A percentile compares a stretch with the other conserved stretches of the same genome.
Conservation (phyloP, 164 flowering plant genomes). For the Vitis labrusca region DNA sequence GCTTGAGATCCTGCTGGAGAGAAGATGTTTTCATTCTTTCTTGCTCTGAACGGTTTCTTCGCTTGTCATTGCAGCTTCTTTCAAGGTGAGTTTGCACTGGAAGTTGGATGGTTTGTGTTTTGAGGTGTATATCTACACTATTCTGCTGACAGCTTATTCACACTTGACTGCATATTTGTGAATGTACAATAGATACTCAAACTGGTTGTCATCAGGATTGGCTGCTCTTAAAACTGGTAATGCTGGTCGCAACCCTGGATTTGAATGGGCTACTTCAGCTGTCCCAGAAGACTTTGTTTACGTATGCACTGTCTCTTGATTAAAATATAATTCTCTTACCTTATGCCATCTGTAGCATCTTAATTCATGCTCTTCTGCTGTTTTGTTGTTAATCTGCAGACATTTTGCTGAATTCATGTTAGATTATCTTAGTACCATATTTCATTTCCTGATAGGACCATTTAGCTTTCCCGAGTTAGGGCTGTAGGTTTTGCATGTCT, state of each 20-base stretch:
- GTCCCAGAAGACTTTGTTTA: constrained; percentile 78
- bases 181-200: constrained; percentile 53
- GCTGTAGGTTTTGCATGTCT: not conserved
- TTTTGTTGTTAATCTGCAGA: not conserved
- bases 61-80: constrained; percentile 88
- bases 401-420: not conserved
- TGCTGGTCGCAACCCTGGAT: constrained; percentile 46
- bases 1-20: constrained; percentile 89
- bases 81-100: constrained; percentile 55
- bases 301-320: constrained; percentile 39
- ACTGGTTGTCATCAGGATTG: constrained; percentile 81
- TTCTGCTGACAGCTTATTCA: not conserved
- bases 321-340: not conserved
- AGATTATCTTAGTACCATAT: too few species aligned
- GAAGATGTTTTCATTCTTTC: constrained; percentile 83
- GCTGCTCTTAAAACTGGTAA: constrained; percentile 60
- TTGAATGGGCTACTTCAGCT: constrained; percentile 84
- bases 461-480: not conserved
- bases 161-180: not conserved
- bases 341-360: not conserved
- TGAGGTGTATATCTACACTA: not conserved
- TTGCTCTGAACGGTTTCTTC: constrained; percentile 88
- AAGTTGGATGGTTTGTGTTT: not conserved
- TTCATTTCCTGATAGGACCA: not conserved
- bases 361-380: not conserved